These are phyloP conservation scores for Canna indica DNA, from an alignment of 176 grass and related monocot genomes.

Conservation along the genomic window DNA sequence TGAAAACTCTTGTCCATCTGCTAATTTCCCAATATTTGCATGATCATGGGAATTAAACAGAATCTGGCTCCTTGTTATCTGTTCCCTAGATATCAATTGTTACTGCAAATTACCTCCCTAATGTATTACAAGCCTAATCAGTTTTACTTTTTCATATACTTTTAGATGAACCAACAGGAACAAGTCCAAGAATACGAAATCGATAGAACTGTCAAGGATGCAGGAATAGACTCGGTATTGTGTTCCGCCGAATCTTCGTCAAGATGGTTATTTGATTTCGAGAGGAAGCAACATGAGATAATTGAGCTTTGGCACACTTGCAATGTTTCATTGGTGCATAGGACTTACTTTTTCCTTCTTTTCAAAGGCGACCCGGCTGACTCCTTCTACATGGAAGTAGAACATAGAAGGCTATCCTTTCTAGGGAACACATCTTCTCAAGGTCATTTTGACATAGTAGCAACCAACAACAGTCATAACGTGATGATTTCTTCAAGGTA, in stretches of 20 bases:
- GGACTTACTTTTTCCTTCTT: conserved; percentile 82
- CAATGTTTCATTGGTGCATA: conserved; percentile 72
- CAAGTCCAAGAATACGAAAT: conserved; percentile 29
- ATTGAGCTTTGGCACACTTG: conserved; percentile 79
- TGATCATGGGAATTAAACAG: no score
- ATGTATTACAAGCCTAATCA: background rate
- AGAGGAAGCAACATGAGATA: conserved; percentile 63
- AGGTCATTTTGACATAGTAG: background rate
- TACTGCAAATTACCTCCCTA: background rate
- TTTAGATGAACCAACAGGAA: conserved; percentile 9
- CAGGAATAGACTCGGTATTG: conserved; percentile 10
- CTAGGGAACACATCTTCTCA: conserved; percentile 36
- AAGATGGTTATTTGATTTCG: conserved; percentile 43
- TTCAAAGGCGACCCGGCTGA: conserved; percentile 74
- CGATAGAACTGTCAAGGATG: conserved; percentile 17
- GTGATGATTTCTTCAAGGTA: conserved; percentile 36
- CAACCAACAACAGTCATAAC: conserved; percentile 9
- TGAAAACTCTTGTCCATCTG: no score
- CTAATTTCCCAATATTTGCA: no score
- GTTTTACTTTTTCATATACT: background rate
- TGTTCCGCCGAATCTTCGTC: conserved; percentile 29
- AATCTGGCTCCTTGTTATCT: background rate
- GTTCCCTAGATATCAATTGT: background rate
- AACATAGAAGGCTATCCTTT: conserved; percentile 73
- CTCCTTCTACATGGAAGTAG: conserved; percentile 79